A percentile compares a stretch with the other conserved stretches of the same genome.
These are phyloP conservation scores for Citrullus colocynthis DNA, from an alignment of 306 rosid species.

Conservation along the genomic window DNA sequence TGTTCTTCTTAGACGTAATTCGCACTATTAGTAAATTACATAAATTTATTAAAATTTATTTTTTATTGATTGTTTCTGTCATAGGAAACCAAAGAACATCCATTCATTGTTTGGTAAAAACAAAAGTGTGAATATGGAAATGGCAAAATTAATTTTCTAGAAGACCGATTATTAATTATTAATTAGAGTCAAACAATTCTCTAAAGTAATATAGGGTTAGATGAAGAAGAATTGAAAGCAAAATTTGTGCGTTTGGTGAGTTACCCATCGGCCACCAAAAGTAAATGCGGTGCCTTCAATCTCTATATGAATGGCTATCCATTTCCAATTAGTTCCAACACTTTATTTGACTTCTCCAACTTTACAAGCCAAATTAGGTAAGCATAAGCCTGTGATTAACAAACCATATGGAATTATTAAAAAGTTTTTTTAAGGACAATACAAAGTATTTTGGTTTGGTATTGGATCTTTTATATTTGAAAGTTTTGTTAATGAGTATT, in stretches of 20 bases:
- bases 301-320: background rate
- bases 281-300: background rate
- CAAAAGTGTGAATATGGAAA: no score
- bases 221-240: background rate
- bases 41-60: no score
- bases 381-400: background rate
- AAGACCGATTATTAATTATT: background rate
- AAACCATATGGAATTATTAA: background rate
- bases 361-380: background rate
- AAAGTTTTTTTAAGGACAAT: no score
- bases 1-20: no score
- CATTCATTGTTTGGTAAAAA: no score
- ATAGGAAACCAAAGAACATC: no score
- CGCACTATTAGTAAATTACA: no score
- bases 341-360: background rate
- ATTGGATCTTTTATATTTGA: no score
- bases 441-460: no score
- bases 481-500: background rate
- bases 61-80: no score
- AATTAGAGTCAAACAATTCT: background rate
- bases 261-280: background rate
- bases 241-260: background rate
- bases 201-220: background rate
- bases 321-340: background rate
- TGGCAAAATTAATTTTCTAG: no score